Percentiles rank a stretch among this genome's conserved stretches.
Evolutionary conservation across 2,329 filamentous ascomycete species (phyloP).

Genomic region (Emydomyces testavorans): DNA sequence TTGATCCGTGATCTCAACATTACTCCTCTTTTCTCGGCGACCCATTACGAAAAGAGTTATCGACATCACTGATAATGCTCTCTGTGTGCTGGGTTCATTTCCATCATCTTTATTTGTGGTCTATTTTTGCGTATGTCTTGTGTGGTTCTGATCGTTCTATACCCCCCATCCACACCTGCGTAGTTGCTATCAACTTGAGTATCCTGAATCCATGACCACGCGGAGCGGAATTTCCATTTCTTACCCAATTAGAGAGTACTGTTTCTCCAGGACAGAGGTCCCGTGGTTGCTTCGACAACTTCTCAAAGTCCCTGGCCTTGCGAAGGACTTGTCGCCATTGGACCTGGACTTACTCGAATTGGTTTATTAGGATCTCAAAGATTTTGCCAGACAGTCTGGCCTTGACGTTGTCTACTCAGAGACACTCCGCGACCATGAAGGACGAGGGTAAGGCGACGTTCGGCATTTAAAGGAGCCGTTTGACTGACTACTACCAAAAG

Average conservation of each 20-base stretch:
- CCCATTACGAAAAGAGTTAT: neutral
- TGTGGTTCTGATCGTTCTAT: neutral
- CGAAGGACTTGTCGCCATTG: conserved; percentile 20
- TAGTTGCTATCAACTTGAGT: neutral
- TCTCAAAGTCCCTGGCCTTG: neutral
- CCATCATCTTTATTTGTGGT: neutral
- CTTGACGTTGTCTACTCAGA: conserved; percentile 98
- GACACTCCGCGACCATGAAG: conserved; percentile 81
- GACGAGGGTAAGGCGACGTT: conserved; percentile 60
- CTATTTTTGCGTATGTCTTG: conserved; percentile 13
- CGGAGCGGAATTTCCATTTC: neutral
- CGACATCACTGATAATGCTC: neutral
- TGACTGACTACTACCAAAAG: conserved; percentile 26
- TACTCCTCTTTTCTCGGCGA: neutral
- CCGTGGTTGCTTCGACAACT: neutral
- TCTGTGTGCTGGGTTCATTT: neutral
- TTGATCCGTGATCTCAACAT: conserved; percentile 6
- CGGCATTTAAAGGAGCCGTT: neutral
- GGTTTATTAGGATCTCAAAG: conserved; percentile 94
- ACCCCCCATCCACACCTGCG: neutral
- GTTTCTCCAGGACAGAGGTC: neutral
- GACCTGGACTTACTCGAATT: conserved; percentile 60
- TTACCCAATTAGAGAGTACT: neutral
- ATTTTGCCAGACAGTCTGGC: conserved; percentile 93
- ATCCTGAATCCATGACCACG: neutral